Base-by-base conservation (phyloP, 2,329 filamentous ascomycete species). In the Thielaviopsis euricoi region DNA sequence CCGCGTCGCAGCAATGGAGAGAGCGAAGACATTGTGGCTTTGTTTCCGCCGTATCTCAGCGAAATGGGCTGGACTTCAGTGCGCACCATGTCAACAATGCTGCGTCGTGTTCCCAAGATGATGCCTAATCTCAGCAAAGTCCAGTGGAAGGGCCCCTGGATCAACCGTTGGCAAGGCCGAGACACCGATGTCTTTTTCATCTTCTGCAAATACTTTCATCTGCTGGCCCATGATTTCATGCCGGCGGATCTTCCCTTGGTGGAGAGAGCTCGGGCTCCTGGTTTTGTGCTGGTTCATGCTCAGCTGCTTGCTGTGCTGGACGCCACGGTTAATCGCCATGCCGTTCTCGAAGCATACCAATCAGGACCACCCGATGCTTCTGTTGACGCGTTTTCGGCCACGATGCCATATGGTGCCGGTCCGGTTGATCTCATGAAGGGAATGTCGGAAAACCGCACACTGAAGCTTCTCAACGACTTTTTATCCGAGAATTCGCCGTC, bases 141-240 rank as follows among this genome's bases (percentile, higher is more conserved):
- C n/a, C 75, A 83, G 50, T 96, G 90, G 89, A 82, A 86, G 64
- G 87, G 88, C 0, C 82, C 83, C 0, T 96, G 90, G 90, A 75
- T 87, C 7, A 81, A 85, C 46, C 81, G 89, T 61, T 96, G 90
- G 90, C 85, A 82, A 61, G 90, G 90, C 15, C 81, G 83, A 1
- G 89, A 95, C 64, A 94, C 86, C 3, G 90, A 95, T 66, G 74
- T 96, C 37, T 88, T 95, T 67, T 95, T 91, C 71, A 85, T 94
- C 51, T 96, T 96, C 66, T 81, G 83, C 71, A 95, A 95, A 70
- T 85, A 93, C 67, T 94, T 86, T 64, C 86, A 91, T 68, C 78
- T 91, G 21, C 74, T 96, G 2, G 77, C 84, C 3, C 81, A 87
- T 48, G 87, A 93, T 60, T 86, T 86, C 63, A 74, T 86, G 64